phyloP scores from a whole-genome alignment of 805 yeast species.

The Pichia pseudocactophila region DNA sequence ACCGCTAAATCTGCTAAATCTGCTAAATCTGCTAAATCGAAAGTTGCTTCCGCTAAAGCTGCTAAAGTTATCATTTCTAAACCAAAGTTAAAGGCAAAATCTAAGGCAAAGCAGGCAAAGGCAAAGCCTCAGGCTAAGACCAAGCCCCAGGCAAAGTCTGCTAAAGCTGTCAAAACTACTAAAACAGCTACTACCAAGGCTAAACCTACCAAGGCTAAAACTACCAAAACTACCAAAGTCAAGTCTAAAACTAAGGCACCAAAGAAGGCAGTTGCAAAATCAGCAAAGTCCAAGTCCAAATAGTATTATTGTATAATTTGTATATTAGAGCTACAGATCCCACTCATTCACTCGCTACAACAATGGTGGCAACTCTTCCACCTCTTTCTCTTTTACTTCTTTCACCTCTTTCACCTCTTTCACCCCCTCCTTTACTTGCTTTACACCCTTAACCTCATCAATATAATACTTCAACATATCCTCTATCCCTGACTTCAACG shows the following conservation, averaged over 20 bases:
- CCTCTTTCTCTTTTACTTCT: neutral
- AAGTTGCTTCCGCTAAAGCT: conserved; percentile 25
- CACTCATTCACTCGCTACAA: conserved; percentile 13
- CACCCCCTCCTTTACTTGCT: conserved; percentile 55
- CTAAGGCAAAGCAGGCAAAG: conserved; percentile 21
- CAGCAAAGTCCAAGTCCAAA: conserved; percentile 16
- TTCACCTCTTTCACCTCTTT: conserved; percentile 15
- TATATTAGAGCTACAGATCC: neutral
- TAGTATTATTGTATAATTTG: neutral
- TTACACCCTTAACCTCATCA: conserved; percentile 80
- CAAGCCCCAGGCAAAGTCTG: neutral
- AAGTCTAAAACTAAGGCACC: neutral
- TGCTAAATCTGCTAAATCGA: conserved; percentile 20
- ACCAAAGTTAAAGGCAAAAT: conserved; percentile 21
- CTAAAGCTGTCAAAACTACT: too few species aligned
- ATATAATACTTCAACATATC: conserved; percentile 96
- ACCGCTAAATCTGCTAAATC: conserved; percentile 17
- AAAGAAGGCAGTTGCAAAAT: conserved; percentile 1
- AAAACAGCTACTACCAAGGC: neutral
- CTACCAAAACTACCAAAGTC: too few species aligned
- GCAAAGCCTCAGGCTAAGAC: conserved; percentile 17
- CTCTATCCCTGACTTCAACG: conserved; percentile 91
- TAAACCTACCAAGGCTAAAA: neutral
- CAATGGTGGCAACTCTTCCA: conserved; percentile 29
- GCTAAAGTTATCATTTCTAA: conserved; percentile 18